Base-by-base conservation (phyloP, 139 green algal species). In the Chlorella sorokiniana region DNA sequence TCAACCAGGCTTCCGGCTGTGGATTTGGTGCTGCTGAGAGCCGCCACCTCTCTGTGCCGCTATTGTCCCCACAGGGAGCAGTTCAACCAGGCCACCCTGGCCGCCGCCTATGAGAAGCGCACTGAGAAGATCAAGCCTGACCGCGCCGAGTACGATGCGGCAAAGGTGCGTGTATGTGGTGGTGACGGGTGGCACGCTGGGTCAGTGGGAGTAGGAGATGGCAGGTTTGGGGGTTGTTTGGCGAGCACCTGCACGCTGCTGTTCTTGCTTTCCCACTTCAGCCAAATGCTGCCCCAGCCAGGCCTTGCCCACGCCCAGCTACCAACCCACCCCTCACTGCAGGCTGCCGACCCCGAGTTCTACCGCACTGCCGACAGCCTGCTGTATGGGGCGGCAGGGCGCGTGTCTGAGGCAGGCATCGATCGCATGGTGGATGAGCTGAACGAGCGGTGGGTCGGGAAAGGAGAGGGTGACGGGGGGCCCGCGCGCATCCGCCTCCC, bases 381-480 rank as follows among this genome's bases (percentile, higher is more conserved):
- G 79, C 31, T 84, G 78, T 96, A 98, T 75, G 96, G 94, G 3
- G 82, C 87, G 82, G 42, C 69, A 31, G 70, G 69, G n/a, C 64
- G 89, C n/a, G 62, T 91, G 40, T 83, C 96, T 2, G 88, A 93
- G 37, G 88, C 91, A 29, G 93, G 88, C 40, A 79, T 99, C 37
- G 96, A 99, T 68, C 84, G 87, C 40, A 98, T 99, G 96, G 96
- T 97, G 62, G 88, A 87, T 1, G 95, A 99, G 89, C 87, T 99
- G 1, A 90, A 92, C 31, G 90, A 93, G 10, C 75, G 90, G 84
- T 90, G 74, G 23, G 86, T 31, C 22, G n/a, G n/a, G n/a, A n/a
- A n/a, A n/a, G n/a, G n/a, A n/a, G n/a, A n/a, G n/a, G n/a, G n/a
- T n/a, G n/a, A n/a, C n/a, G n/a, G 1, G 48, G 67, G 52, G 52